Percentiles rank a stretch among this genome's conserved stretches.
These are phyloP conservation scores for Peniophora sp. DNA, from an alignment of 1,284 basidiomycete genomes.

Conservation along the genomic window DNA sequence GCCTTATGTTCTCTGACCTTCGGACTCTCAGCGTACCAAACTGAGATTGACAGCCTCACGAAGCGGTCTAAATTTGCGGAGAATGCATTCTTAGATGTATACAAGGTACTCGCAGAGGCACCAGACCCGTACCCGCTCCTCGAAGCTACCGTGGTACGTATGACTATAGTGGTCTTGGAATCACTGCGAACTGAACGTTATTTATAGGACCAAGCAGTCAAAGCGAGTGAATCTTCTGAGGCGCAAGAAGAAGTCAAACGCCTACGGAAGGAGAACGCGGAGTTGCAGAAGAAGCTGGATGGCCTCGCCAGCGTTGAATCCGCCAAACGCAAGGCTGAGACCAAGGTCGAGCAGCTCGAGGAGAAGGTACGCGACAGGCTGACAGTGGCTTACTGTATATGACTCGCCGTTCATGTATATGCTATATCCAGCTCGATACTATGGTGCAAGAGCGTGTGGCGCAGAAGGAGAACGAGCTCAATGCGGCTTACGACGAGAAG, in stretches of 20 bases:
- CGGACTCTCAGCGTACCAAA: slow-evolving; percentile 74
- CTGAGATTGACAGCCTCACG: slow-evolving; percentile 92
- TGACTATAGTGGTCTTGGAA: too few relatives aligned
- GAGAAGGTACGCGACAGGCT: too few relatives aligned
- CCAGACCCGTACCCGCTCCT: slow-evolving; percentile 95
- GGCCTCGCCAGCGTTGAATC: slow-evolving; percentile 63
- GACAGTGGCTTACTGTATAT: neutral
- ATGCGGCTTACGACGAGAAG: slow-evolving; percentile 94
- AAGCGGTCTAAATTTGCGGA: slow-evolving; percentile 88
- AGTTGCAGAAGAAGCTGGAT: slow-evolving; percentile 63
- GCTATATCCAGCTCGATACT: slow-evolving; percentile 96
- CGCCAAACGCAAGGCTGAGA: slow-evolving; percentile 70
- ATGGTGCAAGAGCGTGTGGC: slow-evolving; percentile 78
- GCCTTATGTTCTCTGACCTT: neutral
- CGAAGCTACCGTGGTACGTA: slow-evolving; percentile 81
- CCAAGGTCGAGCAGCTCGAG: slow-evolving; percentile 72
- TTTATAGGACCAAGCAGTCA: slow-evolving; percentile 85
- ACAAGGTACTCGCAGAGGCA: slow-evolving; percentile 89
- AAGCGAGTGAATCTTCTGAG: slow-evolving; percentile 72
- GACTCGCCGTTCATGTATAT: too few relatives aligned
- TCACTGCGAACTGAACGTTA: too few relatives aligned
- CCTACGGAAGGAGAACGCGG: slow-evolving; percentile 72
- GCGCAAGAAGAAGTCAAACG: slow-evolving; percentile 67
- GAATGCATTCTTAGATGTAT: slow-evolving; percentile 89
- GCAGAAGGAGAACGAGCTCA: slow-evolving; percentile 91